These are phyloP conservation scores for Funneliformis caledonium DNA, from an alignment of 371 early-diverging fungal species.

Conservation along the genomic window DNA sequence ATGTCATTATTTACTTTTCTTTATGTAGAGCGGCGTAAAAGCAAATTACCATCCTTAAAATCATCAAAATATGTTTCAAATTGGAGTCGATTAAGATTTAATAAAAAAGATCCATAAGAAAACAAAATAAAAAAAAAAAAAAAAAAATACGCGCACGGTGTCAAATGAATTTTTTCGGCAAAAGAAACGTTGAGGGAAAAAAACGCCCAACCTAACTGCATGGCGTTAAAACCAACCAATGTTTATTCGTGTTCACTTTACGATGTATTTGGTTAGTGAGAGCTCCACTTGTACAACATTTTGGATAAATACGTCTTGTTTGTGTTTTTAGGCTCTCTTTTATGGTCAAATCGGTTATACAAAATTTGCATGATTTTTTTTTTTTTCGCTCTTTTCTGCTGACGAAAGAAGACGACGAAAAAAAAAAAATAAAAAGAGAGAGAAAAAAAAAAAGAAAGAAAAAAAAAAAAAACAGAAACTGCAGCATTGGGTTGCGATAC, in stretches of 20 bases:
- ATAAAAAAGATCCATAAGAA: background rate
- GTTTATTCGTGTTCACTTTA: constrained; percentile 1
- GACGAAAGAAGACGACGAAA: too few species aligned
- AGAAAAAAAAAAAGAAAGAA: too few species aligned
- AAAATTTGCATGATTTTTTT: background rate
- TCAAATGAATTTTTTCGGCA: background rate
- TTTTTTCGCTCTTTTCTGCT: too few species aligned
- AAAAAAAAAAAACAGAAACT: too few species aligned
- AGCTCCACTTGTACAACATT: background rate
- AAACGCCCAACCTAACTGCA: background rate
- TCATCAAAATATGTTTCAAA: background rate
- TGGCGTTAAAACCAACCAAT: background rate
- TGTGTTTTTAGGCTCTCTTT: background rate
- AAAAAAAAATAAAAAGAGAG: too few species aligned
- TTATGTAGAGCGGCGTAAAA: background rate
- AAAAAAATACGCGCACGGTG: background rate
- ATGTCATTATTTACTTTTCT: background rate
- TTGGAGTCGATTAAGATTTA: background rate
- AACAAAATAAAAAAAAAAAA: background rate
- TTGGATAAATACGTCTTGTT: background rate
- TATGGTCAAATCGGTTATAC: background rate
- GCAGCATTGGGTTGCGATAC: too few species aligned
- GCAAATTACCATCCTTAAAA: background rate
- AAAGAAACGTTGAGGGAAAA: background rate
- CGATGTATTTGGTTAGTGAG: background rate